Base-by-base conservation (phyloP, 495 filamentous ascomycete species). In the Penicillium parvum region DNA sequence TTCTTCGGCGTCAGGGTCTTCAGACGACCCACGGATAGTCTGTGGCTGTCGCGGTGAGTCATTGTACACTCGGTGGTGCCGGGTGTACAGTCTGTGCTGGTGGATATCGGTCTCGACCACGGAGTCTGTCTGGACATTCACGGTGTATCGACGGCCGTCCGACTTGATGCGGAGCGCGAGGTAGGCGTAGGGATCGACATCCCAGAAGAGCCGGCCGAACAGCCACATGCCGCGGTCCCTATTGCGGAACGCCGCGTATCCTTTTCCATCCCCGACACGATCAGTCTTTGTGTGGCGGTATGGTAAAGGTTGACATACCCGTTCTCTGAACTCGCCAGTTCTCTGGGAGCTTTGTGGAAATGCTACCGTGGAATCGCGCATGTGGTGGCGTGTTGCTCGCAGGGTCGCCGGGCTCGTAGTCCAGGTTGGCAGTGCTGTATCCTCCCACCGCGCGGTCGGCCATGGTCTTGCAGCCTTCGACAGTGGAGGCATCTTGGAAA, bases 111-210 rank as follows among this genome's bases (percentile, higher is more conserved):
- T 91, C 23, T 88, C 82, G 33, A 95, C 84, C 39, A 97, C 79
- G 1, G 85, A 85, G 47, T 98, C 92, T 7, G 89, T 96, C 72
- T 96, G 94, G 26, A 98, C 70, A 63, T 98, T 98, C 36, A 98
- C 82, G 37, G 92, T 88, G 66, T 97, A 98, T 49, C 85, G 84
- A 7, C 91, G 71, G 9, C 91, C 90, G 64, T 97, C 94, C 17
- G 84, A 88, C 62, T 88, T 91, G 49, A 97, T 73, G n/a, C 90
- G 83, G 56, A 98, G 62, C 0, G 87, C 94, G 6, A 97, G 79
- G 64, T 88, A 97, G 5, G 75, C 62, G 64, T 95, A 96, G 2
- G 83, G 83, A 45, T 96, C 90, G 38, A 95, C 82, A 58, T 98
- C 81, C 88, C 87, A 95, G 26, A 85, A 71, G 14, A 81, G 69